Percentiles rank a stretch among this genome's conserved stretches.
Evolutionary conservation across 352 stramenopile species (phyloP).

Genomic region (Thalassiosira allenii): DNA sequence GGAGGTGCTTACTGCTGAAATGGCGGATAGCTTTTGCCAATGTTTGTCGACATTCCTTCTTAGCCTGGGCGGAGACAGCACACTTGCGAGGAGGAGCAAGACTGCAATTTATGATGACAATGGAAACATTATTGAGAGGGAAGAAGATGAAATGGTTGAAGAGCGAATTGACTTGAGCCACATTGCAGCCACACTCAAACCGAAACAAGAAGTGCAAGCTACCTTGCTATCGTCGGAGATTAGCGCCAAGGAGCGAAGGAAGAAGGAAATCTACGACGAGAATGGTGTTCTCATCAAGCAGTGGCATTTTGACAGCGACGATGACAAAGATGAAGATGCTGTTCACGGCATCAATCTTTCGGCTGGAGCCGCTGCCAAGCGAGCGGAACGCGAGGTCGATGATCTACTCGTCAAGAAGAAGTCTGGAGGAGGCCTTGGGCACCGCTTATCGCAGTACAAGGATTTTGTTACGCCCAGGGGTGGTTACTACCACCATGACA

Average conservation of each 20-base stretch:
- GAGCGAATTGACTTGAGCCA: slow-evolving; percentile 12
- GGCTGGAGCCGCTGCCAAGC: slow-evolving; percentile 13
- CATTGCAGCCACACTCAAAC: background rate
- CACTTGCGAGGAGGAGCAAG: background rate
- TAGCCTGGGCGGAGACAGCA: background rate
- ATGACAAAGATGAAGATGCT: slow-evolving; percentile 5
- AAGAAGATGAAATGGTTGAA: background rate
- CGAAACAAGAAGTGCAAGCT: slow-evolving; percentile 5
- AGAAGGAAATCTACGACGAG: slow-evolving; percentile 1
- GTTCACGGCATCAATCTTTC: slow-evolving; percentile 21
- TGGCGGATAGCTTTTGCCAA: background rate
- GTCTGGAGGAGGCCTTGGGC: slow-evolving; percentile 6
- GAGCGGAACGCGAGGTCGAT: slow-evolving; percentile 7
- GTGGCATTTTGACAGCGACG: slow-evolving; percentile 16
- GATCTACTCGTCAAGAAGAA: slow-evolving; percentile 13
- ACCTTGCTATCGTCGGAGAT: background rate
- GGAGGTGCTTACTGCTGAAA: background rate
- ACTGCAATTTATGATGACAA: background rate
- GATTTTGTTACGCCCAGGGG: slow-evolving; percentile 3
- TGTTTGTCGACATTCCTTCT: background rate
- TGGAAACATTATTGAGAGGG: background rate
- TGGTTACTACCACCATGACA: background rate
- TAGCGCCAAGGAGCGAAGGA: slow-evolving; percentile 10
- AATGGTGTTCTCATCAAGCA: slow-evolving; percentile 24
- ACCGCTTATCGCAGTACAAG: slow-evolving; percentile 5